Base-by-base conservation (phyloP, 441 rosid species). In the Biscutella laevigata region DNA sequence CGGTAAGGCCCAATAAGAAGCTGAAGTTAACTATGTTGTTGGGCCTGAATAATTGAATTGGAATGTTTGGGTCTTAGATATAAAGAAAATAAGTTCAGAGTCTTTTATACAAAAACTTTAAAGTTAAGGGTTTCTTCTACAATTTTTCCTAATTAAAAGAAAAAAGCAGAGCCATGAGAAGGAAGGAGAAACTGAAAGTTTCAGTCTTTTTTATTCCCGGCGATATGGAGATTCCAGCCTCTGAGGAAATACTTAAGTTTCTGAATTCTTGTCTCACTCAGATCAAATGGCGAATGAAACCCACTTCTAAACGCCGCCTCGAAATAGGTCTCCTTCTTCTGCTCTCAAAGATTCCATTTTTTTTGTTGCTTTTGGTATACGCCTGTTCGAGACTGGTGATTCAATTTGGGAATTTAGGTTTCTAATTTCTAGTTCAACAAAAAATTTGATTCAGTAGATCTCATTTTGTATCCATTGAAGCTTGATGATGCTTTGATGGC, bases 211-310 rank as follows among this genome's bases (percentile, higher is more conserved):
- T 0, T n/a, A n/a, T n/a, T n/a, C n/a, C n/a, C n/a, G n/a, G 33
- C 11, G 53, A 50, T 49, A 78, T 75, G 88, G 83, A 71, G 40
- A 57, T 62, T 35, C 66, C 62, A 28, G 74, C 45, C 61, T 64
- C 46, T 52, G 86, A 78, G 38, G 84, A 85, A 71, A 36, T 62
- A 6, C 48, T 81, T 35, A 70, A 70, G 59, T 75, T 72, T 43
- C 49, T 87, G 72, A 77, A 67, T 41, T 67, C 75, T 25, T 75
- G 78, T 54, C 86, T 91, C 22, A 28, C 66, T 10, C 72, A 58
- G 22, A 68, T 75, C 79, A 80, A 83, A 65, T 91, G 98, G 98
- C 80, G 90, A 37, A 82, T 90, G 58, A 78, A 71, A 20, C 33
- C 81, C 48, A 49, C 48, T 24, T 58, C 90, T 27, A 87, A 77